These are phyloP conservation scores for Pseudozyma hubeiensis DNA, from an alignment of 1,284 basidiomycete species.

Conservation along the genomic window DNA sequence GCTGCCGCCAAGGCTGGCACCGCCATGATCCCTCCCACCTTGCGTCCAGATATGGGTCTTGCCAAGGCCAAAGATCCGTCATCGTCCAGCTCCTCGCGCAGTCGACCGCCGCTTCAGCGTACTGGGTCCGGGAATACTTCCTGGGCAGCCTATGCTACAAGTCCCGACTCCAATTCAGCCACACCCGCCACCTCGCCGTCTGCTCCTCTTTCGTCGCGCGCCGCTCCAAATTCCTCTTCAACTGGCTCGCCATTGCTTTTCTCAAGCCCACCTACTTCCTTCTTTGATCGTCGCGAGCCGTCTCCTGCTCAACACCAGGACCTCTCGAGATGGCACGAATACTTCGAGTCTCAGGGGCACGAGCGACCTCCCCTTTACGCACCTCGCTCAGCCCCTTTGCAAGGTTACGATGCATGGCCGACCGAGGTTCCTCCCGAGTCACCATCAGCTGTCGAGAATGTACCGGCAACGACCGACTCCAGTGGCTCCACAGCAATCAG, in stretches of 20 bases:
- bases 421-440: slow-evolving; percentile 12
- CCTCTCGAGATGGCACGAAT: slow-evolving; percentile 34
- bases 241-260: slow-evolving; percentile 5
- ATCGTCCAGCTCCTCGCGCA: slow-evolving; percentile 12
- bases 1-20: slow-evolving; percentile 59
- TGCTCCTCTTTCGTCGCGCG: slow-evolving; percentile 6
- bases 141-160: slow-evolving; percentile 19
- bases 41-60: slow-evolving; percentile 40
- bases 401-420: slow-evolving; percentile 46
- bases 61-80: slow-evolving; percentile 12
- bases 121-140: slow-evolving; percentile 44
- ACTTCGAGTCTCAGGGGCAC: slow-evolving; percentile 35
- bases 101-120: slow-evolving; percentile 28
- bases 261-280: slow-evolving; percentile 10
- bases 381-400: slow-evolving; percentile 40
- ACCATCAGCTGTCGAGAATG: background rate
- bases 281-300: slow-evolving; percentile 11
- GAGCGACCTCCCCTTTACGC: slow-evolving; percentile 46
- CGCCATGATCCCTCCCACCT: slow-evolving; percentile 57
- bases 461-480: background rate
- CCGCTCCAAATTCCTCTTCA: slow-evolving; percentile 3
- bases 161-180: slow-evolving; percentile 12
- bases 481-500: slow-evolving; percentile 6
- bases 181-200: slow-evolving; percentile 20
- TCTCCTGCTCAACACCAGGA: slow-evolving; percentile 28